Evolutionary conservation across 2,329 filamentous ascomycete species (phyloP).

Genomic region (Microsporum canis): DNA sequence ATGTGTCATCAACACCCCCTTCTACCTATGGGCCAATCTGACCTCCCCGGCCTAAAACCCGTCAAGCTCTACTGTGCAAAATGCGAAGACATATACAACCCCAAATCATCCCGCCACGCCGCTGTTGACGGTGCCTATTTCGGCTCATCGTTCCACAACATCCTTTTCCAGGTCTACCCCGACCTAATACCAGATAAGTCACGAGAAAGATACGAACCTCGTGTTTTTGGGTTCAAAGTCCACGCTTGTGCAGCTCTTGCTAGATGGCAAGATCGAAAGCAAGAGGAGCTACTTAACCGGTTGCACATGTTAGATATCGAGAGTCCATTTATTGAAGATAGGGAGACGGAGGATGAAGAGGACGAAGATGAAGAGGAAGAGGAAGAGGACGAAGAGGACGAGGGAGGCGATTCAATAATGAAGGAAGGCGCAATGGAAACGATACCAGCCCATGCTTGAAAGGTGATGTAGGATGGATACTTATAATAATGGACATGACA

Average conservation of each 20-base stretch:
- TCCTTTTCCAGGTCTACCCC: conserved; percentile 97
- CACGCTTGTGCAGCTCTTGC: conserved; percentile 79
- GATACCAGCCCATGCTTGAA: neutral
- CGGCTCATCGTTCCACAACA: conserved; percentile 95
- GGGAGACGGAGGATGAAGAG: conserved; percentile 34
- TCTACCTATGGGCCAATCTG: conserved; percentile 86
- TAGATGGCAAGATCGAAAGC: conserved; percentile 76
- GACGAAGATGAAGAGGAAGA: conserved; percentile 13
- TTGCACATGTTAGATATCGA: conserved; percentile 60
- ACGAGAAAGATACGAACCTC: conserved; percentile 72
- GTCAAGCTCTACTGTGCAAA: conserved; percentile 96
- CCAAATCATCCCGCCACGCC: conserved; percentile 91
- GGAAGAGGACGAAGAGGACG: conserved; percentile 8
- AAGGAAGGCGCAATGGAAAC: neutral
- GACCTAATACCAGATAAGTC: conserved; percentile 78
- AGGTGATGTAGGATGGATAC: neutral
- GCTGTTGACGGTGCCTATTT: conserved; percentile 97
- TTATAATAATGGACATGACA: neutral
- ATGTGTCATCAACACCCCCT: conserved; percentile 89
- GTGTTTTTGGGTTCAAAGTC: conserved; percentile 90
- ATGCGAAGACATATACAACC: conserved; percentile 98
- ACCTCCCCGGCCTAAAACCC: conserved; percentile 73
- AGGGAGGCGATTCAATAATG: conserved; percentile 1
- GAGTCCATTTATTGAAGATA: conserved; percentile 62
- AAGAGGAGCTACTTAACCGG: conserved; percentile 70